Base-by-base conservation (phyloP, 129 eudicot genomes). In the Ambrosia trifida region DNA sequence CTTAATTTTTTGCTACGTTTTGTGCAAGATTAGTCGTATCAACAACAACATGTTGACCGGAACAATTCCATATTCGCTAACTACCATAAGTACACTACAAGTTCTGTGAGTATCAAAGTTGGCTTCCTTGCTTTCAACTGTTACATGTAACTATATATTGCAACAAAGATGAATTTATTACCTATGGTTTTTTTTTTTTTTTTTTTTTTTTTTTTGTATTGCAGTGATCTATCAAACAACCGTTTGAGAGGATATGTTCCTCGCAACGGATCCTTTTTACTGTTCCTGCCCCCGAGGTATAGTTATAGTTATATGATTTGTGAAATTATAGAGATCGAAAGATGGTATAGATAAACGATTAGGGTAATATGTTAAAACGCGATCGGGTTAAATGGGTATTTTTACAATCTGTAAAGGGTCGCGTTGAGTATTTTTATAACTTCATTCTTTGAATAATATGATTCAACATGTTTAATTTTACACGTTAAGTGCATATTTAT, bases 151-250 rank as follows among this genome's bases (percentile, higher is more conserved):
- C n/a, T 9, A 8, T n/a, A n/a, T n/a, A n/a, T 6, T 35, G 13
- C 45, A 60, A 61, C 69, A 72, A 45, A 46, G 33, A 41, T 56
- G 17, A 13, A 5, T 40, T 40, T 5, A 40, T 40, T 40, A 31
- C 11, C 13, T 1, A 4, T 9, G 0, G 0, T 69, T 3, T 10
- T 11, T 41, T 46, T 66, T 3, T 62, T 65, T 53, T 70, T 66
- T 3, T 62, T 65, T 69, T 3, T 10, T 11, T 41, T 46, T 66
- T 3, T 62, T 65, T 53, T 70, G 16, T 36, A 40, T 56, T 41
- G 62, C 82, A 91, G 97, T 67, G 97, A 91, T 88, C 86, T 91
- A 18, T 91, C 95, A 57, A 74, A 63, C 80, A 91, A 88, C 64
- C 62, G 11, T 5, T 82, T 88, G 63, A 69, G 78, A 30, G 97